Evolutionary conservation across 257 asterid species (phyloP).

Genomic region (Catharanthus roseus): DNA sequence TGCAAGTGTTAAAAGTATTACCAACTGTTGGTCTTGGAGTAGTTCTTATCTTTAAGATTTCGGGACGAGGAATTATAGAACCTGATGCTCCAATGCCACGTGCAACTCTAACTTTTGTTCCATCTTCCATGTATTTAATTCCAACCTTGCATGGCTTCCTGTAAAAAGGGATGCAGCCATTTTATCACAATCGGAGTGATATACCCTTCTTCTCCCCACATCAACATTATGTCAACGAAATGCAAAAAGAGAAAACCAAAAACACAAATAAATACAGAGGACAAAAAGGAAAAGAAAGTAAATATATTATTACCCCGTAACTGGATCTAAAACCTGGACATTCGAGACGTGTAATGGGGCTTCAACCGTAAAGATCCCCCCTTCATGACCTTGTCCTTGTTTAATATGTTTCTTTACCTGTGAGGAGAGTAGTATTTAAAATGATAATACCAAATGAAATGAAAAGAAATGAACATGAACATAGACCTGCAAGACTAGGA

Average conservation of each 20-base stretch:
- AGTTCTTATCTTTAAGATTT: slow-evolving; percentile 69
- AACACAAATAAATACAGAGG: neutral
- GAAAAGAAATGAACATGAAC: slow-evolving; percentile 2
- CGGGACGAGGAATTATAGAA: slow-evolving; percentile 85
- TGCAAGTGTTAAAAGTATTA: slow-evolving; percentile 20
- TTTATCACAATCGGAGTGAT: neutral
- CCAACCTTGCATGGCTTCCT: slow-evolving; percentile 90
- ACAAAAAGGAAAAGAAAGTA: neutral
- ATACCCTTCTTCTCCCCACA: neutral
- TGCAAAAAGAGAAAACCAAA: neutral
- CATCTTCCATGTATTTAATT: slow-evolving; percentile 70
- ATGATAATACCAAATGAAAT: neutral
- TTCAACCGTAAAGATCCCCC: slow-evolving; percentile 92
- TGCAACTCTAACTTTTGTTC: slow-evolving; percentile 73
- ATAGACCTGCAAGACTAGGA: neutral
- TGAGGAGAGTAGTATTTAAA: slow-evolving; percentile 12
- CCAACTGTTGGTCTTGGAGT: slow-evolving; percentile 85
- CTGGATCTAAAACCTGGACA: slow-evolving; percentile 87
- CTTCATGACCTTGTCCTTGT: slow-evolving; percentile 98
- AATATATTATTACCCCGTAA: slow-evolving; percentile 53
- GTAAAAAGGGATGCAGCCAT: slow-evolving; percentile 24
- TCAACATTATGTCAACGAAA: no score
- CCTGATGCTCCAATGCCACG: slow-evolving; percentile 87
- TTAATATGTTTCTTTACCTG: slow-evolving; percentile 96
- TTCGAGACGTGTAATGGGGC: slow-evolving; percentile 95